Evolutionary conservation across 1,284 basidiomycete species (phyloP), one percentile per base, ranked within the genome.

Genomic region (Rhodotorula glutinis): DNA sequence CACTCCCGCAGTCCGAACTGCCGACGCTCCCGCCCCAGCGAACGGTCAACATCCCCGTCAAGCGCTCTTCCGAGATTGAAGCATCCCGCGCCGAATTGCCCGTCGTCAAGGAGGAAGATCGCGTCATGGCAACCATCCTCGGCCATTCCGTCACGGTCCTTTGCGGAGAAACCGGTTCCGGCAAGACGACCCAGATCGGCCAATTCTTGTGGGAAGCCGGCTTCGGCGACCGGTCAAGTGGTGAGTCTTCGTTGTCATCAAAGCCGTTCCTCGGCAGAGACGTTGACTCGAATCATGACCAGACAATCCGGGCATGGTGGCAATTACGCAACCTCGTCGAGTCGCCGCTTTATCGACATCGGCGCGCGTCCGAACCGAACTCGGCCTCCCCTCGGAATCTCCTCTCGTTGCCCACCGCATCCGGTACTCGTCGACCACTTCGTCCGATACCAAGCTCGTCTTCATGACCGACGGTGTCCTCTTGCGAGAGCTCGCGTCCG

Each of bases 381-480:
- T 99, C 16, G 88, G 88, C 8, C 81, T 98, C 14, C 83, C 88
- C 0, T 47, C 76, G 1, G 67, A 73, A 17, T 85, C 89, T 0
- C 87, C 88, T 1, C 82, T 85, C 27, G 91, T 98, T 3, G 94
- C 95, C 0, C 92, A 98, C 79, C 94, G 98, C 79, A 96, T 99
- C 70, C 89, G 96, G 65, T 98, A 98, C 78, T 95, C 97, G 70
- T 90, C 91, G 0, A 97, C 92, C 0, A 89, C 92, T 0, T 91
- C 91, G 4, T 83, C 91, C 0, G 83, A 87, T 30, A 99, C 96
- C 0, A 87, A 87, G 11, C 92, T 98, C 82, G 98, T 98, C 79
- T 99, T 98, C 82, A 98, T 98, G 95, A 99, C 96, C 3, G 96
- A 99, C 76, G 96, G 96, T 82, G 92, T 98, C 21, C 81, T 99